A percentile compares a stretch with the other conserved stretches of the same genome.
Evolutionary conservation across 2,329 filamentous ascomycete genomes (phyloP).

Genomic region (Xylaria hypoxylon): DNA sequence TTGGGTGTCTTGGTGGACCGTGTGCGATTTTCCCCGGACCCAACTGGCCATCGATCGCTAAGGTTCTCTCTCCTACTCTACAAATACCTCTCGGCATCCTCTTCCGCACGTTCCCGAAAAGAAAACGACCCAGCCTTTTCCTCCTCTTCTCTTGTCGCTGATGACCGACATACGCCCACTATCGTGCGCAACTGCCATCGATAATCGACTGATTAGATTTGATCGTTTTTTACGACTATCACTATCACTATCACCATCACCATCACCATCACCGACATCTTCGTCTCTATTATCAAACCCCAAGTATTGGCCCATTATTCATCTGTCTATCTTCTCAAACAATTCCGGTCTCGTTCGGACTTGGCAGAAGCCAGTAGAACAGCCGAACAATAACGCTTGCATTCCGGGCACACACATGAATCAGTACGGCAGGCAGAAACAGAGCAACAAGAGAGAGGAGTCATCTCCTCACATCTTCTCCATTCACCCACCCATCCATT

Average conservation of each 20-base stretch:
- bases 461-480: background rate
- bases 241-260: background rate
- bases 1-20: constrained; percentile 17
- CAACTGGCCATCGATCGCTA: constrained; percentile 20
- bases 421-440: background rate
- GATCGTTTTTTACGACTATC: background rate
- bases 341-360: no score
- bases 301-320: background rate
- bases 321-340: background rate
- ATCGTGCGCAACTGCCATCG: constrained; percentile 3
- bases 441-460: background rate
- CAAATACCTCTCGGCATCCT: constrained; percentile 31
- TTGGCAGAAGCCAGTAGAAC: no score
- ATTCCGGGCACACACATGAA: background rate
- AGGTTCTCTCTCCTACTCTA: background rate
- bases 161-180: constrained; percentile 9
- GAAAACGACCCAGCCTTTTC: constrained; percentile 16
- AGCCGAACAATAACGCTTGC: background rate
- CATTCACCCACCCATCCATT: constrained; percentile 4
- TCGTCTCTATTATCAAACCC: background rate
- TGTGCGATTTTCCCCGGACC: constrained; percentile 30
- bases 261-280: no score
- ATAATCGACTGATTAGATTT: constrained; percentile 15
- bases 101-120: constrained; percentile 37
- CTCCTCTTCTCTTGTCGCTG: constrained; percentile 7